Evolutionary conservation across 2,329 filamentous ascomycete species (phyloP), one percentile per base, ranked within the genome.

Genomic region (Colletotrichum cordylinicola): DNA sequence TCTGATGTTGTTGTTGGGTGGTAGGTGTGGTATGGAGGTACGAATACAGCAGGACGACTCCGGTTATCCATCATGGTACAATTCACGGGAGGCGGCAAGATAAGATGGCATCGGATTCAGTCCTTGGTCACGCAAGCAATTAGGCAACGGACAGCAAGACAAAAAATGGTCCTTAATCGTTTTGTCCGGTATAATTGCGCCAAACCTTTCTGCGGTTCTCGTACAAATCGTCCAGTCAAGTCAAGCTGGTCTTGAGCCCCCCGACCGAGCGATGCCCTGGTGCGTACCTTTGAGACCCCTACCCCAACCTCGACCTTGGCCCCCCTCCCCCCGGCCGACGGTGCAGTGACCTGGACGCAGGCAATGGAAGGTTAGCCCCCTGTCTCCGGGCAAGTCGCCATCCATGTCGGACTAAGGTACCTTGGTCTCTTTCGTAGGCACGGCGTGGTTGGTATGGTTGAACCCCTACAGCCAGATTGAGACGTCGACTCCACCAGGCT

Each of bases 151-250:
- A 16, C 43, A 48, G 43, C 43, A 48, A 48, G 9, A 21, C 43
- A 48, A 48, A 21, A 48, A 9, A 10, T 48, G 18, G 43, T 21
- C 43, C 43, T 48, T 48, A n/a, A 12, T 48, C 43, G 18, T 48
- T 21, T 48, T 58, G 55, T 58, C 58, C 24, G 15, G 58, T 35
- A 61, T 61, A 13, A 15, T 9, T 48, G 56, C 62, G 61, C 62
- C 43, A 62, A 72, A 67, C 62, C 73, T 29, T 52, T 75, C 33
- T 64, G 39, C 69, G 69, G 56, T 72, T 67, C 56, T 75, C 69
- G 73, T 75, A 75, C 73, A 67, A 56, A 56, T 56, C n/a, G 62
- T 64, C 61, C 73, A 75, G 69, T 72, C 69, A 27, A 43, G 56
- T 24, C 27, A n/a, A 15, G 7, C 62, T 29, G 52, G 27, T 21